These are phyloP conservation scores for Talaromyces albobiverticillius DNA, from an alignment of 2,329 filamentous ascomycete genomes.

Conservation along the genomic window DNA sequence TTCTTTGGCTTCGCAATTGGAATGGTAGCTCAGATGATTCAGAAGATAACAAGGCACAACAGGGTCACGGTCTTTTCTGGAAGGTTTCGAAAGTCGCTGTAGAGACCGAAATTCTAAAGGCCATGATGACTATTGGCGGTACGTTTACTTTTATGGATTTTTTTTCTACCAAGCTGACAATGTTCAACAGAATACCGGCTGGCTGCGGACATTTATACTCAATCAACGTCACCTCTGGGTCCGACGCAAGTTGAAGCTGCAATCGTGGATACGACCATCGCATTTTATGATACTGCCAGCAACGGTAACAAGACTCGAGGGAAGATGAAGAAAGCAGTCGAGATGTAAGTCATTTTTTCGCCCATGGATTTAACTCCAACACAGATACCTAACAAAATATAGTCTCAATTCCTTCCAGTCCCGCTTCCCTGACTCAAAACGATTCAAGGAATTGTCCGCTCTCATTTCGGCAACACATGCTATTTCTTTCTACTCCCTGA, in stretches of 20 bases:
- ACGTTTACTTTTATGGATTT: constrained; percentile 13
- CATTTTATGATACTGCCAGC: constrained; percentile 62
- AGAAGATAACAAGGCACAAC: constrained; percentile 24
- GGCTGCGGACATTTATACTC: constrained; percentile 41
- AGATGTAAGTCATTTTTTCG: constrained; percentile 47
- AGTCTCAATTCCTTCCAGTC: constrained; percentile 43
- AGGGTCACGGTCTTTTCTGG: constrained; percentile 47
- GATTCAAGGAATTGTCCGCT: constrained; percentile 47
- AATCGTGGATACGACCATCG: constrained; percentile 52
- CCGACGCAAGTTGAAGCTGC: constrained; percentile 49
- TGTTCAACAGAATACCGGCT: constrained; percentile 36
- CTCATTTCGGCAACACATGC: constrained; percentile 62
- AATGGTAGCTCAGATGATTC: constrained; percentile 33
- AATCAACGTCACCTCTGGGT: constrained; percentile 36
- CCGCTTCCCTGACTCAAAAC: constrained; percentile 38
- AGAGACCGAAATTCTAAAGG: constrained; percentile 58
- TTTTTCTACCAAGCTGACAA: not conserved
- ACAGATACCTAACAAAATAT: not conserved
- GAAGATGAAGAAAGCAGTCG: constrained; percentile 59
- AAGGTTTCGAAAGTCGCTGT: constrained; percentile 48
- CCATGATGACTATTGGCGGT: constrained; percentile 50
- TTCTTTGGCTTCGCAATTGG: constrained; percentile 64
- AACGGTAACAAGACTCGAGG: constrained; percentile 64
- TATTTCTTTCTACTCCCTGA: constrained; percentile 64
- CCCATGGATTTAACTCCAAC: not conserved